Percentiles rank a stretch among this genome's conserved stretches.
Conservation (phyloP, 2,329 filamentous ascomycete genomes). For the Thielaviopsis euricoi region DNA sequence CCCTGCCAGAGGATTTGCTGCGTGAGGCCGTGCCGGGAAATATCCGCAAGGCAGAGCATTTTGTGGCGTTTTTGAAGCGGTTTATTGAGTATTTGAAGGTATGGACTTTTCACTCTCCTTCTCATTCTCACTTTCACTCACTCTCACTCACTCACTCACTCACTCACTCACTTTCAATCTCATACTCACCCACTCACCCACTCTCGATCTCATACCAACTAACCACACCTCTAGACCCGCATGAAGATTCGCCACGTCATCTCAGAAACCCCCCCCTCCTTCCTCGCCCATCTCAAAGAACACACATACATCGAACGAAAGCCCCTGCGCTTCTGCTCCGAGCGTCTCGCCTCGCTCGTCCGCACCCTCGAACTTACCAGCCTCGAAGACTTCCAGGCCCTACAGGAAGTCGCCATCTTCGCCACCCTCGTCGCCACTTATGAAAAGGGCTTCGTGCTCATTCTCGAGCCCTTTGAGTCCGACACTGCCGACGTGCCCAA, state of each 20-base stretch:
- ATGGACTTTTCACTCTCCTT: background rate
- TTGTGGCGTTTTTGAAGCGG: slow-evolving; percentile 81
- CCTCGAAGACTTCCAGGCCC: slow-evolving; percentile 91
- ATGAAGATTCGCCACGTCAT: slow-evolving; percentile 98
- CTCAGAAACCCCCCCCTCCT: slow-evolving; percentile 89
- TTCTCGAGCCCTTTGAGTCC: slow-evolving; percentile 93
- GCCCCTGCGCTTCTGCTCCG: slow-evolving; percentile 83
- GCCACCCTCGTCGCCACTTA: slow-evolving; percentile 93
- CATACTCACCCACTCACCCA: background rate
- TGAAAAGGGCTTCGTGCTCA: slow-evolving; percentile 87
- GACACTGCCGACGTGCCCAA: slow-evolving; percentile 92
- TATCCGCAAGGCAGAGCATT: slow-evolving; percentile 89
- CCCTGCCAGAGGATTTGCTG: slow-evolving; percentile 79
- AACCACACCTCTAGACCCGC: slow-evolving; percentile 43
- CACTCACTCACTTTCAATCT: background rate
- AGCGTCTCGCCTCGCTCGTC: slow-evolving; percentile 84
- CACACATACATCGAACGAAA: slow-evolving; percentile 97
- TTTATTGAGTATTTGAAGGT: slow-evolving; percentile 94
- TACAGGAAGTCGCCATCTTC: slow-evolving; percentile 96
- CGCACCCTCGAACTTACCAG: slow-evolving; percentile 90
- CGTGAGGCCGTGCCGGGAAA: slow-evolving; percentile 95
- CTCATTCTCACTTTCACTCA: background rate
- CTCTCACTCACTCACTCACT: background rate
- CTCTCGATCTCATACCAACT: background rate
- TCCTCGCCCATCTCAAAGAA: slow-evolving; percentile 81